Evolutionary conservation across 1,139 yeast species (phyloP), one percentile per base, ranked within the genome.

Genomic region (Lodderomyces orthopsilosis): DNA sequence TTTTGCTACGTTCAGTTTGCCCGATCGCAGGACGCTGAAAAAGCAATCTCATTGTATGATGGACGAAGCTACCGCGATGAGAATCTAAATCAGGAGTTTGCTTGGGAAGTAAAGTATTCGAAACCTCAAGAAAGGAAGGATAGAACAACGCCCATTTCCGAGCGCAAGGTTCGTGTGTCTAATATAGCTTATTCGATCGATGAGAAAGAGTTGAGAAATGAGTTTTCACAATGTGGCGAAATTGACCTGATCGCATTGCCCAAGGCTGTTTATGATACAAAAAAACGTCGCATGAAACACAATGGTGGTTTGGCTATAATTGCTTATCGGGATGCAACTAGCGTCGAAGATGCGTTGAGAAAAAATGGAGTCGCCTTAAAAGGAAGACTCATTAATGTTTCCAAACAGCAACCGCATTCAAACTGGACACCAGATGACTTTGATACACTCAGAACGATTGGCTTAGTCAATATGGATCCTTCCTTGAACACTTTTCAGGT

Each of bases 1-100:
- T 89, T 89, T 57, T 87, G 95, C 48, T 89, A 88, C 54, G 70
- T 86, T 12, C 95, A 88, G 54, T 81, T 65, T 51, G 52, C 66
- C 0, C 59, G 68, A 12, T 47, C 75, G 0, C 66, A 66, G 7
- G 66, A 65, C 26, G 90, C 94, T 0, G 46, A 54, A 0, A 43
- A 51, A 0, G 89, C 90, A 0, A 68, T 77, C 1, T 46, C 51
- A 0, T 44, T 49, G 1, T 63, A 79, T n/a, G 59, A 84, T 52
- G 78, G 74, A 0, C 62, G 57, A 27, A 56, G 48, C 1, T 40
- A 61, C 28, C 38, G 37, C 4, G 67, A 65, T 32, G 57, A 58
- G 1, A 37, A 52, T 6, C 47, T 56, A 15, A 40, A 53, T 21
- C 54, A 60, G 37, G 44, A 45, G 5, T 67, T 59, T 42, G 56